Base-by-base conservation (phyloP, 306 rosid genomes). In the Luffa aegyptiaca region DNA sequence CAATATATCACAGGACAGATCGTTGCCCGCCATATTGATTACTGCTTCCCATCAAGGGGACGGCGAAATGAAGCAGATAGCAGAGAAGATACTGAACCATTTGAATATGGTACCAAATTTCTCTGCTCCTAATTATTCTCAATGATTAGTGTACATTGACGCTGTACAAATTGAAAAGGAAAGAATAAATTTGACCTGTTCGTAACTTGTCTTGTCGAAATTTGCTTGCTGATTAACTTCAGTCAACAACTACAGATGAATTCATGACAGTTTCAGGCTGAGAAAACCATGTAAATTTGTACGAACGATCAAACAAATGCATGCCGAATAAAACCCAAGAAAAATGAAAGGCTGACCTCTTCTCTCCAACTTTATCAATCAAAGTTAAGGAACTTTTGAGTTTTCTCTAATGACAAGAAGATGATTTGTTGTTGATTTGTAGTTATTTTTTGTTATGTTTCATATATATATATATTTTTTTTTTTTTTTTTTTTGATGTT, bases 21-120 rank as follows among this genome's bases (percentile, higher is more conserved):
- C 79, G 59, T 77, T 88, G 53, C 83, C 88, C 33, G 80, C 88
- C 8, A 72, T 79, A 57, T 69, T 88, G 85, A 84, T 82, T 35
- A 78, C 83, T 44, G 87, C 88, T 71, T 88, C 86, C 68, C 87
- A 85, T 61, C 80, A 85, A 39, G 87, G 88, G 33, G 80, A 81
- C 55, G 82, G 82, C 48, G 62, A 75, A 13, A 85, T 86, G 16
- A 83, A 83, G 82, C 76, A 73, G 75, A 77, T 85, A 66, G 88
- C 90, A 35, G 90, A 85, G 81, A 85, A 78, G 36, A 85, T 85
- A 69, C 51, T 83, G 80, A 82, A 49, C 69, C 90, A 77, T 83
- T 77, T 88, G 78, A 80, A 85, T 53, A 85, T 77, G 84, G 82
- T 85, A 77, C 90, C 88, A 31, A 77, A 74, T 74, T 81, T 64